Evolutionary conservation across 345 rosid species (phyloP), one percentile per base, ranked within the genome.

Genomic region (Murraya paniculata): DNA sequence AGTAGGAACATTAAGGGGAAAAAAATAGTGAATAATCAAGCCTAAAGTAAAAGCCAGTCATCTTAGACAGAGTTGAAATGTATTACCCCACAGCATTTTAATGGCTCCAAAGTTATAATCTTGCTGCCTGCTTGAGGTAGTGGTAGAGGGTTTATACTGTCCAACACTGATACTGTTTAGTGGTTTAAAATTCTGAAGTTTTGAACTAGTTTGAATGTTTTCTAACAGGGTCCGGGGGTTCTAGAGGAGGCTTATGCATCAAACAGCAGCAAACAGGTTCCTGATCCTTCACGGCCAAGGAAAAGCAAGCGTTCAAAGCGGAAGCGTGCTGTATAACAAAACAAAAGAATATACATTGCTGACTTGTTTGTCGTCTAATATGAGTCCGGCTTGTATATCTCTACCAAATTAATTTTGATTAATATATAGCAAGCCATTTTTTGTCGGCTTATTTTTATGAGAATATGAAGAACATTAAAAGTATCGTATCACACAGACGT

Each of bases 281-380:
- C 94, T 0, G 88, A 87, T 36, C 84, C 84, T 78, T 87, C 91
- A 64, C 92, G 85, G 82, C 90, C 90, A 48, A 87, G 91, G 87
- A 89, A 90, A 86, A 94, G 97, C 91, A 96, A 94, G 88, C 86
- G 97, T 70, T 89, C 98, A 36, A 93, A 93, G 89, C 77, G 91
- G 71, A 93, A 93, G 85, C 97, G 93, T 41, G 83, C 97, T 75
- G 93, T 92, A 80, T 94, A 82, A 45, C 18, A 13, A 90, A 78
- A 75, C 10, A 75, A 69, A 73, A 69, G 36, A 73, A 55, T 39
- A 45, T 59, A 70, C 59, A 57, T 73, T 61, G 45, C 75, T 72
- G 64, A 64, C 72, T 61, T 73, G 59, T 74, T 78, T 86, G 87
- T 84, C 79, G 84, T 82, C 82, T 64, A 78, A 4, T 82, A 87